Conservation (phyloP, 2,329 filamentous ascomycete species). For the Graphilbum fragrans region DNA sequence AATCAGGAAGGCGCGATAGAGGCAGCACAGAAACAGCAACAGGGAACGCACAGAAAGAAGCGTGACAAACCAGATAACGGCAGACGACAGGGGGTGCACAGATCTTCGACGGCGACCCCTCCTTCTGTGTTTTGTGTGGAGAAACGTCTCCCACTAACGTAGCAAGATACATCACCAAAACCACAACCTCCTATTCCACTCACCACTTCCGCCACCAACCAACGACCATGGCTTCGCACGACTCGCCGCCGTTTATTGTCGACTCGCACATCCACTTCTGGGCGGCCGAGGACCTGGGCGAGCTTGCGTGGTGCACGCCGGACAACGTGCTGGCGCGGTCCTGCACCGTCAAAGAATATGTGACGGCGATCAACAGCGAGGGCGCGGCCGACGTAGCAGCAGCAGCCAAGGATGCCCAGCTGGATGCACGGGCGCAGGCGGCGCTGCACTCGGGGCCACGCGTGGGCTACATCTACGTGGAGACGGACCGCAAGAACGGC, state of each 20-base stretch:
- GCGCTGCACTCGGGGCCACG: conserved; percentile 22
- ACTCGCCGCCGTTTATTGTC: conserved; percentile 40
- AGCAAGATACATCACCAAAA: neutral
- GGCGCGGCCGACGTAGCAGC: conserved; percentile 18
- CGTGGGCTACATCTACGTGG: conserved; percentile 70
- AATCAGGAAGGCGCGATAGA: too few species aligned
- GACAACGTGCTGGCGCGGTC: conserved; percentile 48
- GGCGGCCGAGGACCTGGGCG: conserved; percentile 52
- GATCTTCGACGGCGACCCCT: too few species aligned
- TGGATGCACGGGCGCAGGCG: neutral
- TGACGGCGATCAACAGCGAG: conserved; percentile 6
- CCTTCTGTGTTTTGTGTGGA: too few species aligned
- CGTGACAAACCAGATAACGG: too few species aligned
- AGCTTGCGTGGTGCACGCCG: conserved; percentile 58
- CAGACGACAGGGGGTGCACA: too few species aligned
- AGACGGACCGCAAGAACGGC: conserved; percentile 63
- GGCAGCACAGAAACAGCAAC: too few species aligned
- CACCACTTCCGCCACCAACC: neutral
- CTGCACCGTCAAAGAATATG: conserved; percentile 54
- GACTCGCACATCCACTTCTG: conserved; percentile 91
- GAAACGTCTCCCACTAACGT: too few species aligned
- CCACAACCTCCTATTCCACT: neutral
- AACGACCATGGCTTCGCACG: conserved; percentile 5
- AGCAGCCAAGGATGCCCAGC: neutral
- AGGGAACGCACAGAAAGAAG: too few species aligned